phyloP scores from a whole-genome alignment of 2,329 filamentous ascomycete genomes.

The Phaeosphaeriaceae sp. region DNA sequence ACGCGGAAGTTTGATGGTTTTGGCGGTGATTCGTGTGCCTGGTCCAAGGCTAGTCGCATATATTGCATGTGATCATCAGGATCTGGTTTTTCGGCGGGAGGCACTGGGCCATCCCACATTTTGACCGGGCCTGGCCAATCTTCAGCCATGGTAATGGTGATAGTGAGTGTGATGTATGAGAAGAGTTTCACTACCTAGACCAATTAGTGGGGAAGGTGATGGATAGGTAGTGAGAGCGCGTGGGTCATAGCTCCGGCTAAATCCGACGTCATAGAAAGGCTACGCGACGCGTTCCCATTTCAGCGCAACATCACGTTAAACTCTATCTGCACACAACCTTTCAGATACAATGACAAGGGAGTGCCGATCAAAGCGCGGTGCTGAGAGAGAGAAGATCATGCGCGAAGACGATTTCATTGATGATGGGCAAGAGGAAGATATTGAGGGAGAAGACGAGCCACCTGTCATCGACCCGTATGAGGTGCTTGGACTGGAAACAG shows the following conservation, averaged over 20 bases:
- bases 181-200: background rate
- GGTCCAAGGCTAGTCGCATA: slow-evolving; percentile 75
- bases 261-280: background rate
- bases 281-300: slow-evolving; percentile 34
- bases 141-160: slow-evolving; percentile 27
- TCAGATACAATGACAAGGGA: slow-evolving; percentile 13
- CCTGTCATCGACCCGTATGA: slow-evolving; percentile 80
- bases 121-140: slow-evolving; percentile 25
- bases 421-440: slow-evolving; percentile 53
- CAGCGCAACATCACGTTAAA: slow-evolving; percentile 9
- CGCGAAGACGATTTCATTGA: slow-evolving; percentile 13
- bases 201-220: too few species aligned
- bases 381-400: slow-evolving; percentile 10
- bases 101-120: slow-evolving; percentile 26
- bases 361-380: slow-evolving; percentile 16
- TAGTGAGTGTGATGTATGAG: slow-evolving; percentile 11
- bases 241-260: slow-evolving; percentile 22
- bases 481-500: slow-evolving; percentile 72
- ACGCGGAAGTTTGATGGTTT: slow-evolving; percentile 93
- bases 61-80: slow-evolving; percentile 50
- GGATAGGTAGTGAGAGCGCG: background rate
- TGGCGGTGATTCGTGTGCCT: slow-evolving; percentile 80
- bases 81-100: slow-evolving; percentile 22
- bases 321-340: slow-evolving; percentile 5
- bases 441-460: slow-evolving; percentile 56